Evolutionary conservation across 176 grass and related monocot species (phyloP).

Genomic region (Puya raimondii): DNA sequence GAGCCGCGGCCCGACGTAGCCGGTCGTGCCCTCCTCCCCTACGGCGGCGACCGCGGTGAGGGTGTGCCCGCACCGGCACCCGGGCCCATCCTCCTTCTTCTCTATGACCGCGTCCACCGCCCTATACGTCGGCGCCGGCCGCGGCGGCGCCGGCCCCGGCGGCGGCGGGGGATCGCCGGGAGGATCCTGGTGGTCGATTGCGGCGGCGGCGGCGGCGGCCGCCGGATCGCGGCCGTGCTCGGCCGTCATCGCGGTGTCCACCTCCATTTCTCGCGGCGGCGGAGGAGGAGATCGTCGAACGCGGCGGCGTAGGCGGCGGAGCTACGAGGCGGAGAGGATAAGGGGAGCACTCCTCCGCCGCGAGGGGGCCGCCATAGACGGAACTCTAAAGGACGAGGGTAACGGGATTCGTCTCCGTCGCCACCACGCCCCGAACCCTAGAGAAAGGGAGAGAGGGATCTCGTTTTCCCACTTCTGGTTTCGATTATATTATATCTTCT

Average conservation of each 20-base stretch:
- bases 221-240: constrained; percentile 42
- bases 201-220: constrained; percentile 16
- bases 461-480: neutral
- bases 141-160: constrained; percentile 16
- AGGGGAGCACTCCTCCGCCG: neutral
- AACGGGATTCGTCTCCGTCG: neutral
- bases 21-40: constrained; percentile 61
- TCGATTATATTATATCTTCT: neutral
- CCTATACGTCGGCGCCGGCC: constrained; percentile 72
- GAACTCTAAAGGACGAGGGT: neutral
- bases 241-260: constrained; percentile 41
- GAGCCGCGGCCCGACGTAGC: constrained; percentile 47
- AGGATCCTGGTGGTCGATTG: neutral
- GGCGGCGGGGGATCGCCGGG: constrained; percentile 10
- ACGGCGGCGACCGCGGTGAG: constrained; percentile 66
- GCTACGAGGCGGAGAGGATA: neutral
- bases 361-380: neutral
- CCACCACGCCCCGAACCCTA: neutral
- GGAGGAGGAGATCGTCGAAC: neutral
- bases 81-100: constrained; percentile 80
- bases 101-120: constrained; percentile 60
- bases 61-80: constrained; percentile 92
- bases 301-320: neutral
- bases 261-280: neutral
- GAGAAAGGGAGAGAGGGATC: neutral